These are phyloP conservation scores for Ogataea saltuana DNA, from an alignment of 805 yeast species.

Conservation along the genomic window DNA sequence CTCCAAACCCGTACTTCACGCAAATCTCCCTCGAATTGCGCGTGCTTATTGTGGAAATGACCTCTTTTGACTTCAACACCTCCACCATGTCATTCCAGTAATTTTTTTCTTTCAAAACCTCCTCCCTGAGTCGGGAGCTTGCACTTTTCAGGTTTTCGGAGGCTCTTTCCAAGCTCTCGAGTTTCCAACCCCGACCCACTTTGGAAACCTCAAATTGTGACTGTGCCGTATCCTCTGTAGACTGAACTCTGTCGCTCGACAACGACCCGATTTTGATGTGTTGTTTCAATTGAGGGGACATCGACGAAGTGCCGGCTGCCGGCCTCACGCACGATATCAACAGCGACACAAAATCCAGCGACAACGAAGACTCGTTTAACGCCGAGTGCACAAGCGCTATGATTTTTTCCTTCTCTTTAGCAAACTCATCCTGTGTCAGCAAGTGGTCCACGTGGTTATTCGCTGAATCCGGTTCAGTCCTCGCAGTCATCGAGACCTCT, in stretches of 20 bases:
- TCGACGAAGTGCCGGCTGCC: constrained; percentile 80
- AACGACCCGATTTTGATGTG: constrained; percentile 76
- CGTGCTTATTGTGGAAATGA: constrained; percentile 64
- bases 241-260: constrained; percentile 45
- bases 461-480: background rate
- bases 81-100: constrained; percentile 62
- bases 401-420: constrained; percentile 53
- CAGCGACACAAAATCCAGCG: constrained; percentile 84
- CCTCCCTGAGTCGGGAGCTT: constrained; percentile 50
- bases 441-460: constrained; percentile 13
- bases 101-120: constrained; percentile 57
- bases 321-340: constrained; percentile 80
- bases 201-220: constrained; percentile 31
- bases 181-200: constrained; percentile 82
- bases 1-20: constrained; percentile 88
- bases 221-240: constrained; percentile 25
- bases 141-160: constrained; percentile 52
- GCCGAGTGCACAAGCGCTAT: constrained; percentile 60
- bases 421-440: constrained; percentile 43
- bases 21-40: constrained; percentile 60
- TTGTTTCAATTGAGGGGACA: constrained; percentile 80
- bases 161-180: constrained; percentile 63
- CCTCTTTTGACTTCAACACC: constrained; percentile 53
- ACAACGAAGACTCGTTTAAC: constrained; percentile 82
- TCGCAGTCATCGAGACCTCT: constrained; percentile 5